A percentile compares a stretch with the other conserved stretches of the same genome.
phyloP scores from a whole-genome alignment of 1,284 basidiomycete species.

The Trichosporon asahii region DNA sequence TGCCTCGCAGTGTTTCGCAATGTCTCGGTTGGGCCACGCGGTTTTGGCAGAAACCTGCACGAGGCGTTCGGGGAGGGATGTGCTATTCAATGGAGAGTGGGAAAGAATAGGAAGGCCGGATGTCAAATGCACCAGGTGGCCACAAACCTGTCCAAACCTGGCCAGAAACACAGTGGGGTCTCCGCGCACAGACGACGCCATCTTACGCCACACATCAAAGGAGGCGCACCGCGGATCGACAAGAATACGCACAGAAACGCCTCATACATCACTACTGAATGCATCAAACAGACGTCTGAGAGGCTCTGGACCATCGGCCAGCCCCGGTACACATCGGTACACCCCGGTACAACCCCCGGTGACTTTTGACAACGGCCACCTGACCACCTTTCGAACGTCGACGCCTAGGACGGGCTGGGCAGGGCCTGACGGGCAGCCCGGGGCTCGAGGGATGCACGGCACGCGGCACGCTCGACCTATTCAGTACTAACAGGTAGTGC shows the following conservation, averaged over 20 bases:
- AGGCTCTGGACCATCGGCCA: background rate
- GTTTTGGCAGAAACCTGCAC: background rate
- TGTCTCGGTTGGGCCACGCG: too few species aligned
- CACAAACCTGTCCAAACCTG: background rate
- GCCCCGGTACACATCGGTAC: background rate
- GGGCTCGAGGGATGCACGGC: too few species aligned
- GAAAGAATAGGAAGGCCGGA: background rate
- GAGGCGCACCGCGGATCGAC: constrained; percentile 1
- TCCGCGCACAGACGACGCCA: constrained; percentile 1
- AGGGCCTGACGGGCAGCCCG: too few species aligned
- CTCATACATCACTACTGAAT: background rate
- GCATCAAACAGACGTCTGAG: too few species aligned
- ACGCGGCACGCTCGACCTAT: background rate
- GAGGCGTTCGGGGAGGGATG: background rate
- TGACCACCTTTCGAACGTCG: background rate
- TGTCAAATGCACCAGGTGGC: background rate
- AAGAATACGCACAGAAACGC: background rate
- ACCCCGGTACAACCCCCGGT: too few species aligned
- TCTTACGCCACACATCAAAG: background rate
- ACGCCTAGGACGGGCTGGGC: background rate
- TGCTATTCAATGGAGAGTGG: too few species aligned
- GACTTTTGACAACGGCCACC: background rate
- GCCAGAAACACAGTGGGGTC: background rate
- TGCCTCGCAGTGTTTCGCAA: too few species aligned
- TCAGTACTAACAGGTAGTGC: too few species aligned